Evolutionary conservation across 345 rosid species (phyloP), one percentile per base, ranked within the genome.

Genomic region (Salix dunnii): DNA sequence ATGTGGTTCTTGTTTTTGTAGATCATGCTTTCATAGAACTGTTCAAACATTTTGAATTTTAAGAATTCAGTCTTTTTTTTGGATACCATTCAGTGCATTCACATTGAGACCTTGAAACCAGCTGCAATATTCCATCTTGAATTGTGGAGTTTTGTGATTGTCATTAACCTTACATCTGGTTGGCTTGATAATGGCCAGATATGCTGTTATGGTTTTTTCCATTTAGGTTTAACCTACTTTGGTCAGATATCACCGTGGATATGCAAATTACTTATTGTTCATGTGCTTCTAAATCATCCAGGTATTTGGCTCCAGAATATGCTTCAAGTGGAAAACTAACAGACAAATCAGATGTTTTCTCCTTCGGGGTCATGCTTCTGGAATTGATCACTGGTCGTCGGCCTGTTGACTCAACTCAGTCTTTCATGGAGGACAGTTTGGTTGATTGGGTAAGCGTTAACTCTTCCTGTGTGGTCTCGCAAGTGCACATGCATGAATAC

Each of bases 301-400:
- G 97, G 64, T 95, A 95, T 84, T 81, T 95, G 81, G 99, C 99
- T 80, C 99, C 99, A 21, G 99, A 95, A 74, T 95, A 95, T 82
- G 99, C 99, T 76, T 78, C 99, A 0, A 95, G 96, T 72, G 99
- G 99, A 38, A 93, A 93, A 80, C 87, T 93, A 51, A 81, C 93
- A 1, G 98, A 93, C 2, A 93, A 91, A 79, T 93, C 98, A 2
- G 98, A 93, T 72, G 97, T 93, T 62, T 93, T 91, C 91, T 93
- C 98, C 25, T 93, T 86, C 48, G 98, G 98, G 6, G 89, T 95
- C 64, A 88, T 93, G 98, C 92, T 95, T 74, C 87, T 95, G 83
- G 99, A 95, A 85, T 77, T 95, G 80, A 81, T 95, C 23, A 91
- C 96, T 1, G 99, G 99, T 16, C 97, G 88, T 25, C 79, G 88